These are phyloP conservation scores for Lactarius hengduanensis DNA, from an alignment of 768 basidiomycete species.

Conservation along the genomic window DNA sequence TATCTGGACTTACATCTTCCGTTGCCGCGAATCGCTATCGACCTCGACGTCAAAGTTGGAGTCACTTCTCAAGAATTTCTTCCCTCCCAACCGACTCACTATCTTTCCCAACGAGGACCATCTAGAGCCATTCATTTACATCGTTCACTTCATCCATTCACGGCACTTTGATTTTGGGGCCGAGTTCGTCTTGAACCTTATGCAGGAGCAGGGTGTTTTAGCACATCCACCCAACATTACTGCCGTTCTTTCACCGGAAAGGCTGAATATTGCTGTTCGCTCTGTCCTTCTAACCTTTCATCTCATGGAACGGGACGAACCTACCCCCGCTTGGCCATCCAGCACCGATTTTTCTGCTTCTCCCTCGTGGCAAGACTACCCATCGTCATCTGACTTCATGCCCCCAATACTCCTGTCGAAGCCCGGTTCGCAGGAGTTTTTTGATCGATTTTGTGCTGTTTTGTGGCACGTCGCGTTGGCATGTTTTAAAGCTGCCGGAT, in stretches of 20 bases:
- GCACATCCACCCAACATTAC: constrained; percentile 43
- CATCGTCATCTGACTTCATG: constrained; percentile 62
- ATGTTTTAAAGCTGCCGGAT: constrained; percentile 64
- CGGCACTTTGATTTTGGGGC: constrained; percentile 84
- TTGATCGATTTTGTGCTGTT: constrained; percentile 60
- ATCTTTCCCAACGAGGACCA: constrained; percentile 72
- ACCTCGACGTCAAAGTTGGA: constrained; percentile 83
- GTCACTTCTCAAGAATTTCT: constrained; percentile 68
- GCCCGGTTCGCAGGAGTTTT: constrained; percentile 68
- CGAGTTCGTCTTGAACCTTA: constrained; percentile 75
- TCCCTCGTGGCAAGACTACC: constrained; percentile 63
- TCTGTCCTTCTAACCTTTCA: constrained; percentile 74
- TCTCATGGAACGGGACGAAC: constrained; percentile 67
- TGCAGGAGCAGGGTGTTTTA: constrained; percentile 63
- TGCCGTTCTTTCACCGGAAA: constrained; percentile 60
- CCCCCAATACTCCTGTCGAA: constrained; percentile 56
- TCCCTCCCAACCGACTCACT: constrained; percentile 63
- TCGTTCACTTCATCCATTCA: constrained; percentile 78
- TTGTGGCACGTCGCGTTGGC: constrained; percentile 55
- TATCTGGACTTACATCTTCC: constrained; percentile 94
- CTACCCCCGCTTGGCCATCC: constrained; percentile 76
- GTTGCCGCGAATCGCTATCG: constrained; percentile 82
- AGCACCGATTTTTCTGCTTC: constrained; percentile 61
- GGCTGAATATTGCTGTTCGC: constrained; percentile 70
- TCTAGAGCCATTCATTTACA: constrained; percentile 71